Conservation (phyloP, 163 green algal species). For the Scenedesmus sp. region DNA sequence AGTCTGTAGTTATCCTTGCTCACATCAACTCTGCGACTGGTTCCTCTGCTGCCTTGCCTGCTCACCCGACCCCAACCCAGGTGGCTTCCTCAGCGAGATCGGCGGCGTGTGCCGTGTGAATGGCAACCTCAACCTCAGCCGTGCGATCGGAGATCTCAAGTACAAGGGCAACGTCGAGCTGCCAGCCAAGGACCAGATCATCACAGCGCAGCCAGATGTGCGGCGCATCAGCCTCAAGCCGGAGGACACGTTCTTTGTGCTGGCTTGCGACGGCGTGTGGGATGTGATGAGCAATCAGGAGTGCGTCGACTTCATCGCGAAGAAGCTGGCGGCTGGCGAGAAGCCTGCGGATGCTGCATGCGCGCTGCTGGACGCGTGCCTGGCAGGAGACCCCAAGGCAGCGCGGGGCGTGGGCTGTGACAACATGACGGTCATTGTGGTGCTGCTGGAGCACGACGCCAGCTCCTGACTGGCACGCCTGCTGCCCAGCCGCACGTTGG, state of each 20-base stretch:
- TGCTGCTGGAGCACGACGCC: conserved; percentile 55
- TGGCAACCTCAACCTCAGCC: conserved; percentile 96
- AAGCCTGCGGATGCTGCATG: conserved; percentile 67
- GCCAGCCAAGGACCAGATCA: conserved; percentile 85
- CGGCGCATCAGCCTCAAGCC: conserved; percentile 52
- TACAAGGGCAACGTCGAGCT: conserved; percentile 94
- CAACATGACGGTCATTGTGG: conserved; percentile 92
- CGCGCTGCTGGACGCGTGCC: conserved; percentile 88
- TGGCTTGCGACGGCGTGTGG: conserved; percentile 96
- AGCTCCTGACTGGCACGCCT: conserved; percentile 42
- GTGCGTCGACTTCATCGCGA: conserved; percentile 86
- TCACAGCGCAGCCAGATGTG: conserved; percentile 93
- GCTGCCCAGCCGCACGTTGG: conserved; percentile 27
- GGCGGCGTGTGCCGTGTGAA: conserved; percentile 95
- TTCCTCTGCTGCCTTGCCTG: background rate
- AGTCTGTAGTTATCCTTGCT: too few species aligned
- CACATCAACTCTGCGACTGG: background rate
- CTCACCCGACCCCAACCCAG: conserved; percentile 41
- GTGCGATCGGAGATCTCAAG: conserved; percentile 97
- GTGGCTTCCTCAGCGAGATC: conserved; percentile 95
- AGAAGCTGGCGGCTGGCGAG: conserved; percentile 71
- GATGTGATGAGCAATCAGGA: conserved; percentile 95
- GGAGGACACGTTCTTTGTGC: conserved; percentile 62
- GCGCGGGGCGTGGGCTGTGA: conserved; percentile 91
- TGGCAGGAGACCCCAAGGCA: conserved; percentile 88